phyloP scores from a whole-genome alignment of 169 alveolate species.

The Cryptosporidium meleagridis region DNA sequence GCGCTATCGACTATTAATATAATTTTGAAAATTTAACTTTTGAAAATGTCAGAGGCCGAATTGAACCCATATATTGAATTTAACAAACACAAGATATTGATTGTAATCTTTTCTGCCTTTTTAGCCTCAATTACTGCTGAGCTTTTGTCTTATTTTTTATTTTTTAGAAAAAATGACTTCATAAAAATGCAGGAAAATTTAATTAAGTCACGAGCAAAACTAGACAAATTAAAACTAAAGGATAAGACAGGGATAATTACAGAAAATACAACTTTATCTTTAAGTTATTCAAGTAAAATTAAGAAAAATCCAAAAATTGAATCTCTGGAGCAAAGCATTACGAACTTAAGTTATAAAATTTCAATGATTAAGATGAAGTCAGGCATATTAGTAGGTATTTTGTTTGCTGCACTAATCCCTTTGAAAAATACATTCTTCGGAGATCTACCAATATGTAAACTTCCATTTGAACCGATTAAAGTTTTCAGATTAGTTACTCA shows the following conservation, averaged over 20 bases:
- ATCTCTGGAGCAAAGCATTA: slow-evolving; percentile 42
- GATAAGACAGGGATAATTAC: slow-evolving; percentile 62
- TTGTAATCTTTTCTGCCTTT: slow-evolving; percentile 22
- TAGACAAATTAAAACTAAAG: slow-evolving; percentile 48
- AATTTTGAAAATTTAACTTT: neutral
- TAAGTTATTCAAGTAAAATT: neutral
- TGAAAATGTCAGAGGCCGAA: slow-evolving; percentile 5
- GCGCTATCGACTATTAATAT: neutral
- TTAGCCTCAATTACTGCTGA: slow-evolving; percentile 36
- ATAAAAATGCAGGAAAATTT: slow-evolving; percentile 47
- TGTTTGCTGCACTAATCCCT: slow-evolving; percentile 48
- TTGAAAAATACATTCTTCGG: slow-evolving; percentile 35
- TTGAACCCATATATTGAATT: slow-evolving; percentile 7
- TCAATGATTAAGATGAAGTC: slow-evolving; percentile 60
- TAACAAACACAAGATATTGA: slow-evolving; percentile 38
- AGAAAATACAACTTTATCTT: slow-evolving; percentile 58
- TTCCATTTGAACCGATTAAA: slow-evolving; percentile 60
- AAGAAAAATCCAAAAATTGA: slow-evolving; percentile 64
- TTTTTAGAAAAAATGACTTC: slow-evolving; percentile 39
- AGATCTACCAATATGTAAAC: slow-evolving; percentile 50
- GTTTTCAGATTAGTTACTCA: slow-evolving; percentile 61
- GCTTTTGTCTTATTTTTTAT: slow-evolving; percentile 37
- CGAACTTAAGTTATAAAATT: slow-evolving; percentile 37
- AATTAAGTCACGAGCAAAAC: slow-evolving; percentile 9
- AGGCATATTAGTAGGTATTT: slow-evolving; percentile 46